Evolutionary conservation across 257 asterid species (phyloP), one percentile per base, ranked within the genome.

Genomic region (Fraxinus anomala): DNA sequence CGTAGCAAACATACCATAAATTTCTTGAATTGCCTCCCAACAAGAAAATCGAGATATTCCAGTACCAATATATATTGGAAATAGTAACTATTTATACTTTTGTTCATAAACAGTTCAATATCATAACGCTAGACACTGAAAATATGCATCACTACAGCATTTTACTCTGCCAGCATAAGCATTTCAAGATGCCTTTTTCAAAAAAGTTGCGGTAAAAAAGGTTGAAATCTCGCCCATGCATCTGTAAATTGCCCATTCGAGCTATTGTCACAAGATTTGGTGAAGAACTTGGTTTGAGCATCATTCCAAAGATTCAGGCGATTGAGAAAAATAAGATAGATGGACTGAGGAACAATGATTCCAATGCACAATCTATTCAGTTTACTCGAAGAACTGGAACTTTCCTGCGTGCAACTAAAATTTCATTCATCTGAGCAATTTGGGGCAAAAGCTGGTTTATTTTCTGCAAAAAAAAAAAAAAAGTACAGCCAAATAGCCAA

Each of bases 371-470:
- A 59, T 37, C 5, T 12, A 39, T 71, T 86, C 76, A 83, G 80
- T 83, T 72, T 23, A 89, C 86, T 83, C 83, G 93, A 83, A 89
- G 76, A 79, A 91, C 89, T 34, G 82, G 89, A 83, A 93, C 91
- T 86, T 82, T 88, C 59, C 86, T 79, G 9, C 91, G 84, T 65
- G 92, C 83, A 72, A 44, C 79, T 24, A 91, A 70, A 51, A 79
- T 73, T 44, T 91, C 94, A 68, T 91, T 93, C 88, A 87, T 83
- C 49, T 76, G 87, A 24, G 91, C 84, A 68, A 90, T 82, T 83
- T 90, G 94, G 13, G 84, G 81, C 6, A 87, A 28, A 12, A 93
- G 88, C 78, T 93, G 89, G 6, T 76, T 74, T 86, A 93, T 91
- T 90, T 80, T 88, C 94, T 91, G 94, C 87, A 76, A 59, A 61